A percentile compares a stretch with the other conserved stretches of the same genome.
Evolutionary conservation across 2,329 filamentous ascomycete species (phyloP).

Genomic region (Diplocarpon mali): DNA sequence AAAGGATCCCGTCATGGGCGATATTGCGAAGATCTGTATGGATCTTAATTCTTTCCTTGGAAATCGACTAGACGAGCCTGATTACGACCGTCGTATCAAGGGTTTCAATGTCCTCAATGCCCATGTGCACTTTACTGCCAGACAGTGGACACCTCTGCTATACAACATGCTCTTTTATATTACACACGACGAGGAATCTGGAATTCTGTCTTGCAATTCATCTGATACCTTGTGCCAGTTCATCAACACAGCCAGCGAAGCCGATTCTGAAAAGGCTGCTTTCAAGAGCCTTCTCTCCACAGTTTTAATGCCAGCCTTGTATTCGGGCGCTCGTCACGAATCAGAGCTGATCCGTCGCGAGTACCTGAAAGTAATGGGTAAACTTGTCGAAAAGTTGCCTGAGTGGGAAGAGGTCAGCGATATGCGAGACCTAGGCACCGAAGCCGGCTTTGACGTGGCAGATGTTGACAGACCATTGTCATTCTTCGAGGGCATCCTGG

Average conservation of each 20-base stretch:
- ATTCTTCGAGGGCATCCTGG: constrained; percentile 88
- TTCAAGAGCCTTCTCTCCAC: constrained; percentile 49
- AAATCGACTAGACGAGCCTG: constrained; percentile 68
- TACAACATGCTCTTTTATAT: constrained; percentile 87
- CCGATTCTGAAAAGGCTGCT: constrained; percentile 32
- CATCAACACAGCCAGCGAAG: constrained; percentile 49
- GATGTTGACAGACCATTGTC: constrained; percentile 50
- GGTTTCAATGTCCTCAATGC: constrained; percentile 67
- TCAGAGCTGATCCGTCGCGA: constrained; percentile 82
- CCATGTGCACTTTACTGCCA: constrained; percentile 51
- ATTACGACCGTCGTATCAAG: constrained; percentile 71
- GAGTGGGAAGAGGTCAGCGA: constrained; percentile 63
- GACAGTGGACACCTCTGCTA: constrained; percentile 78
- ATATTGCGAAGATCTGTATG: constrained; percentile 59
- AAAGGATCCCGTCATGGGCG: constrained; percentile 46
- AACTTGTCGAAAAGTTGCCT: constrained; percentile 61
- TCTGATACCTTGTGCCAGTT: constrained; percentile 72
- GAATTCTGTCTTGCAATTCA: constrained; percentile 69
- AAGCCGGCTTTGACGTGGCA: constrained; percentile 22
- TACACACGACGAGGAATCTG: constrained; percentile 76
- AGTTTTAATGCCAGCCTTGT: constrained; percentile 64
- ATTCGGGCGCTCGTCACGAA: constrained; percentile 61
- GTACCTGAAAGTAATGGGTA: constrained; percentile 67
- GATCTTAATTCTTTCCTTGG: constrained; percentile 71
- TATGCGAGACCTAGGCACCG: constrained; percentile 56